Evolutionary conservation across 306 rosid species (phyloP), one percentile per base, ranked within the genome.

Genomic region (Geum urbanum): DNA sequence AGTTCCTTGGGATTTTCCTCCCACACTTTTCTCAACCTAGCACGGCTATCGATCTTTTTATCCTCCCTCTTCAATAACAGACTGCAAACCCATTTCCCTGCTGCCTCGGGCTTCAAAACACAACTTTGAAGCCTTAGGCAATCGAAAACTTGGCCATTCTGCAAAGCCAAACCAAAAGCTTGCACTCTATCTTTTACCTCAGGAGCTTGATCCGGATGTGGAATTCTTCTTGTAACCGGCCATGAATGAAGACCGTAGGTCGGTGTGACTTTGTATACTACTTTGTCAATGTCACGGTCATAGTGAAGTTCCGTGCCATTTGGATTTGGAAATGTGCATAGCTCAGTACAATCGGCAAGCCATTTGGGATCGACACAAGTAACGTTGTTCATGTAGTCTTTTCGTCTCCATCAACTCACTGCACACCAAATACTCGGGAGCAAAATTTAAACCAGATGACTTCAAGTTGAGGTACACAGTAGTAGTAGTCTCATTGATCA

Each of bases 341-440:
- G 84, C 47, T 72, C 77, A 60, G 97, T 96, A 81, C 83, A 82
- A 58, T 88, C 84, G 24, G 88, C 95, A 56, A 94, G 92, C 98
- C 98, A 94, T 75, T 85, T 74, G 44, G 98, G 78, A 69, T 88
- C 84, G 48, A 90, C 86, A 32, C 87, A 73, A 0, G 98, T 94
- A 73, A 83, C 94, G 22, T 91, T 96, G 44, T 90, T 94, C 97
- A 94, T 87, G 85, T 39, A 91, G 94, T 54, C 90, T 87, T 78
- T 82, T 92, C 51, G 88, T 81, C 56, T 77, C 80, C 51, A 90
- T 72, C 49, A 94, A 79, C 79, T 94, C 98, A 62, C 83, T 90
- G 86, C 90, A 90, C n/a, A 90, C 98, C 80, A 94, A 40, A 79
- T 85, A 86, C 73, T 90, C 96, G 0, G 98, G 96, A 71, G 94